Conservation (phyloP, 1,284 basidiomycete species). For the Kwoniella shivajii region DNA sequence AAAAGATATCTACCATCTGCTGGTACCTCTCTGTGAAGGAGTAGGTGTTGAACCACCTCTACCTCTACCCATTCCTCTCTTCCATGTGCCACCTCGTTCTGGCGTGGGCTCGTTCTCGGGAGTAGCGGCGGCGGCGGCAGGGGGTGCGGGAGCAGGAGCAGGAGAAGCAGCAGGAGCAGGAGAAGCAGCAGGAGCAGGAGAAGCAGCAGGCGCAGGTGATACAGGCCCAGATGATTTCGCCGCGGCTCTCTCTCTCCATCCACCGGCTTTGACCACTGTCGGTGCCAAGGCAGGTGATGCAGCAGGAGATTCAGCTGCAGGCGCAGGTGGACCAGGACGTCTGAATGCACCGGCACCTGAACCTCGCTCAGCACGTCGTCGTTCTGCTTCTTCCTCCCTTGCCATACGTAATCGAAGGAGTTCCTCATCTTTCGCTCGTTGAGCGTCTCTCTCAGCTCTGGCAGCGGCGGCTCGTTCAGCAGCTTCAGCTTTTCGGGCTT, state of each 20-base stretch:
- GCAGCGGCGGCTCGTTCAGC: slow-evolving; percentile 32
- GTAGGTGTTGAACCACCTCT: slow-evolving; percentile 15
- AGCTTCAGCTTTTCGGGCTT: slow-evolving; percentile 58
- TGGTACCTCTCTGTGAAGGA: slow-evolving; percentile 12
- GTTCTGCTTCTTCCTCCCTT: slow-evolving; percentile 78
- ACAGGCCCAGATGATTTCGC: slow-evolving; percentile 54
- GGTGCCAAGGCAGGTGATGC: slow-evolving; percentile 47
- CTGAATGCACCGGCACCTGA: slow-evolving; percentile 29
- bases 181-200: slow-evolving; percentile 26
- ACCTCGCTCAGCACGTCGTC: slow-evolving; percentile 54
- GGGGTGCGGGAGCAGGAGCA: slow-evolving; percentile 40
- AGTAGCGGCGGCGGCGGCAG: slow-evolving; percentile 7
- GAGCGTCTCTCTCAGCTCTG: slow-evolving; percentile 62
- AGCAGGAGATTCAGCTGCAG: slow-evolving; percentile 49
- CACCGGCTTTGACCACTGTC: slow-evolving; percentile 35
- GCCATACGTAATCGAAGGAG: slow-evolving; percentile 65
- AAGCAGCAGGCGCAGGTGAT: slow-evolving; percentile 7
- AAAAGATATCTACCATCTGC: slow-evolving; percentile 16
- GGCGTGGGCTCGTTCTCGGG: not conserved
- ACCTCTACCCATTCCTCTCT: slow-evolving; percentile 15
- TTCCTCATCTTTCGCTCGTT: slow-evolving; percentile 66
- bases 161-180: slow-evolving; percentile 44
- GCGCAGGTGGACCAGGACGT: slow-evolving; percentile 37
- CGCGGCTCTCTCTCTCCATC: slow-evolving; percentile 51
- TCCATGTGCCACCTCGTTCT: slow-evolving; percentile 4